phyloP scores from a whole-genome alignment of 192 early-diverging fungal genomes.

The Entomortierella parvispora region DNA sequence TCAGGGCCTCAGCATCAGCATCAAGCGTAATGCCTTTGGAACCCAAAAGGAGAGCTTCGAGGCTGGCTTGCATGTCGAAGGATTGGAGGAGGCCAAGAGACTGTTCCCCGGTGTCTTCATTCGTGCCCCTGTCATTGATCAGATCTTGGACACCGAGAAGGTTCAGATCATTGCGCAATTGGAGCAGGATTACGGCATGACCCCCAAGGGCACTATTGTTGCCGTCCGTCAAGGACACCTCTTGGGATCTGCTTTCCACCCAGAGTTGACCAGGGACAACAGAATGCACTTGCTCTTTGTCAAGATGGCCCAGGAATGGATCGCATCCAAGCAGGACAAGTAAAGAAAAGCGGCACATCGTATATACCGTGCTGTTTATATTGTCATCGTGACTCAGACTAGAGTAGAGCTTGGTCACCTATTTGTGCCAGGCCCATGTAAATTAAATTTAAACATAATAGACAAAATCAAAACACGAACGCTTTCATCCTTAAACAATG shows the following conservation, averaged over 20 bases:
- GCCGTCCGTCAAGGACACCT: constrained; percentile 90
- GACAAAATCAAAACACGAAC: no score
- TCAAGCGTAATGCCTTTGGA: constrained; percentile 95
- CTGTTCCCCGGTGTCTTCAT: constrained; percentile 87
- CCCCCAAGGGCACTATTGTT: constrained; percentile 74
- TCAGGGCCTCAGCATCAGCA: constrained; percentile 83
- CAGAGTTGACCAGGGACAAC: constrained; percentile 91
- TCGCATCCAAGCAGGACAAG: constrained; percentile 25
- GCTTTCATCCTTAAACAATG: no score
- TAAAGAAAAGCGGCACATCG: no score
- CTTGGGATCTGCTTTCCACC: constrained; percentile 95
- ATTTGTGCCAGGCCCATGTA: no score
- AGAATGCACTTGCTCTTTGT: constrained; percentile 92
- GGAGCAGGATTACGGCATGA: constrained; percentile 63
- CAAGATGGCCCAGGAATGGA: constrained; percentile 53
- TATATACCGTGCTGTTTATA: neutral
- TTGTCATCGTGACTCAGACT: neutral
- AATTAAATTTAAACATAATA: no score
- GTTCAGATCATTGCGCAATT: constrained; percentile 82
- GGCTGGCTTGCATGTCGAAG: constrained; percentile 66
- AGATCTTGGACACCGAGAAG: constrained; percentile 67
- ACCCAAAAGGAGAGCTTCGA: constrained; percentile 93
- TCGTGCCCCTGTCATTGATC: constrained; percentile 89
- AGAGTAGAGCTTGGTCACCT: no score
- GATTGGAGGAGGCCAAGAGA: constrained; percentile 53